Conservation (phyloP, 345 rosid species). For the Zanthoxylum bungeanum region DNA sequence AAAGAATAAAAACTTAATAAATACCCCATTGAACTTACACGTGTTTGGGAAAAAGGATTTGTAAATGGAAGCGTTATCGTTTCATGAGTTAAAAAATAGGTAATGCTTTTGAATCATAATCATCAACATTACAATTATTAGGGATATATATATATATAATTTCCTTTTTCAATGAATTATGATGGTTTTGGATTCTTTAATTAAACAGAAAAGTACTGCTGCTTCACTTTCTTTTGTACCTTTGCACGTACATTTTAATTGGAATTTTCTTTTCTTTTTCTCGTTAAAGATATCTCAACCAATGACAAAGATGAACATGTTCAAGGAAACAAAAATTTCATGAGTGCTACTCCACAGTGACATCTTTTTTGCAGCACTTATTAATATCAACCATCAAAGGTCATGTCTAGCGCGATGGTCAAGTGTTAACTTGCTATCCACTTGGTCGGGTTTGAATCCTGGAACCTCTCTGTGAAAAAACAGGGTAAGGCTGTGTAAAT, state of each 20-base stretch:
- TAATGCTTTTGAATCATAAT: background rate
- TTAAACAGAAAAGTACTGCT: background rate
- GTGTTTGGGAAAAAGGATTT: background rate
- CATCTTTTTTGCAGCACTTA: background rate
- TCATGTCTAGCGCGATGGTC: no score
- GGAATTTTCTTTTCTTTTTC: background rate
- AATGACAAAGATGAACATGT: background rate
- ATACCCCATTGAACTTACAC: background rate
- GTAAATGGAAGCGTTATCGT: background rate
- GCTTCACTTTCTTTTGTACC: background rate
- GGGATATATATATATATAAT: background rate
- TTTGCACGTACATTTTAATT: background rate
- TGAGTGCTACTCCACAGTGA: background rate
- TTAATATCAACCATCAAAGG: background rate
- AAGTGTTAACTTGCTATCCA: no score
- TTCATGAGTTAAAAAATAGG: background rate
- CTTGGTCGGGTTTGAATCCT: no score
- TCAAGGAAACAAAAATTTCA: background rate
- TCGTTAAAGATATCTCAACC: background rate
- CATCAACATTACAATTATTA: background rate
- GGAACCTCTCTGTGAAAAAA: no score
- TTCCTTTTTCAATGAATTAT: background rate
- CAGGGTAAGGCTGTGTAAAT: no score
- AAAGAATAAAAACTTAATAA: background rate
- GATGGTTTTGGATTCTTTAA: background rate